Evolutionary conservation across 23 red algal genomes (phyloP), one percentile per base, ranked within the genome.

Genomic region (Gracilaria domingensis): DNA sequence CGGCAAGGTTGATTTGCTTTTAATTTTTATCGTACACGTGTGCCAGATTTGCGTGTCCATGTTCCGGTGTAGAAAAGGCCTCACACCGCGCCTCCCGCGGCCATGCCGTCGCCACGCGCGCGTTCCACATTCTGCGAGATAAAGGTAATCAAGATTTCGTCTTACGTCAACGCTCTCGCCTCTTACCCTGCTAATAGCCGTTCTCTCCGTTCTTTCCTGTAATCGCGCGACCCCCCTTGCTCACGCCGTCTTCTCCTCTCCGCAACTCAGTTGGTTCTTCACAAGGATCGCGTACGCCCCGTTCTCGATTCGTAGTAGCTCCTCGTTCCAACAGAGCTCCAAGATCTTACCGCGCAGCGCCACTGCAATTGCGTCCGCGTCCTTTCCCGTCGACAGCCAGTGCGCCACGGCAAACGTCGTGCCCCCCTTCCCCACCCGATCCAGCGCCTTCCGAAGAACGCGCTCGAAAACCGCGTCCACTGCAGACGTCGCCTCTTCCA

Each of bases 361-460:
- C 47, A 99, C 97, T 18, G 94, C 90, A 80, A 99, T 99, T 7
- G 83, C 59, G 69, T 96, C 92, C 0, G 97, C 89, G 50, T 93
- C 65, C 71, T 91, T 88, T 16, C 96, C 91, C 12, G 97, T 96
- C 26, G 94, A 95, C 57, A 99, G 80, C 36, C 97, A 84, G 53
- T 99, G 94, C 55, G 97, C 97, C 61, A 99, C 82, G 18, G 95
- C 87, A 23, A 99, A 66, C 53, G 97, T 99, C 12, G 97, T 99
- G 0, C 97, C 90, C 21, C 84, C 93, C 57, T 79, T 61, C 21
- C 64, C 57, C 17, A 87, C 91, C 59, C 82, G 57, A 51, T 84
- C 85, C 51, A 96, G 50, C 1, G 90, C 92, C 7, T 95, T 79
- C 65, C 96, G 97, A 35, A 99, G 91, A 50, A 89, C 92, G 29